Evolutionary conservation across 306 rosid species (phyloP).

Genomic region (Cotoneaster glaucophyllus): DNA sequence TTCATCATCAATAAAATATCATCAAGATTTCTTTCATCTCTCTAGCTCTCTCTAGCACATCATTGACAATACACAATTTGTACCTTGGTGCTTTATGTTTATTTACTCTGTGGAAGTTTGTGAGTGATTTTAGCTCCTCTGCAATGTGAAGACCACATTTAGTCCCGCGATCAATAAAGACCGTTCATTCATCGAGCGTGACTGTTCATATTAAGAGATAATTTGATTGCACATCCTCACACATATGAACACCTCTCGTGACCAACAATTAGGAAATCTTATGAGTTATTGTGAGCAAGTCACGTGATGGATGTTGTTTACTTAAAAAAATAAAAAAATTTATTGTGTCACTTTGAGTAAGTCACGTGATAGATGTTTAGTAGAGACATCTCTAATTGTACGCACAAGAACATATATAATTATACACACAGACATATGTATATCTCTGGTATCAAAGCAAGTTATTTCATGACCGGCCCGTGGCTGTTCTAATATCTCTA

Average conservation of each 20-base stretch:
- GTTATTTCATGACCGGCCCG: neutral
- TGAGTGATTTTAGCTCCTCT: neutral
- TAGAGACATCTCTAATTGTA: neutral
- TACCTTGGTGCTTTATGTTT: conserved; percentile 46
- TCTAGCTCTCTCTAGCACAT: conserved; percentile 26
- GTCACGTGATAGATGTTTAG: neutral
- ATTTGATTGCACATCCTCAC: neutral
- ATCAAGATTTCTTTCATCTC: conserved; percentile 6
- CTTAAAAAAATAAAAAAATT: neutral
- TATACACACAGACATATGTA: neutral
- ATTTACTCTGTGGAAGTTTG: neutral
- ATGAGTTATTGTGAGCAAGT: neutral
- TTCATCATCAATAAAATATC: conserved; percentile 37
- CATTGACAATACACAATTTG: conserved; percentile 44
- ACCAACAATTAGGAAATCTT: neutral
- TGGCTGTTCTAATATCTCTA: neutral
- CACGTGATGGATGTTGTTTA: neutral
- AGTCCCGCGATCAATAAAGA: conserved; percentile 30
- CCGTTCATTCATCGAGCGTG: neutral
- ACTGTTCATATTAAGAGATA: neutral
- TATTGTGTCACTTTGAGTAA: neutral
- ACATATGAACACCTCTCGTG: too few species aligned
- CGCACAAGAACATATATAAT: too few species aligned
- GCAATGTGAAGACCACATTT: neutral
- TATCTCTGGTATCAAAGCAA: neutral